Conservation (phyloP, 495 filamentous ascomycete genomes). For the Recurvomyces mirabilis region DNA sequence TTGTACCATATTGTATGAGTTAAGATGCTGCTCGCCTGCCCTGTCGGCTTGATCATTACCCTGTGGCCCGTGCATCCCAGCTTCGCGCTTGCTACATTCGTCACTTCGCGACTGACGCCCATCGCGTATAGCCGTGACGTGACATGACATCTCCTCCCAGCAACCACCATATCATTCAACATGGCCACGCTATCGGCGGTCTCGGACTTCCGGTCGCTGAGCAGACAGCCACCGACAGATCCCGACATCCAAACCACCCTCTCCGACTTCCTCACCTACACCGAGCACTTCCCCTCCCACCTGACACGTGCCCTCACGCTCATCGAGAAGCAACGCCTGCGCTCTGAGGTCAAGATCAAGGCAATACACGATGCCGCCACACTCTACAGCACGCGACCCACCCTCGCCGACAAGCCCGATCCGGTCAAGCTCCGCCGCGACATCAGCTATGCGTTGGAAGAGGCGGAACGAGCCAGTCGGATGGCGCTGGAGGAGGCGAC, state of each 20-base stretch:
- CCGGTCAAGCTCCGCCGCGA: conserved; percentile 54
- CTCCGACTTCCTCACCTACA: conserved; percentile 87
- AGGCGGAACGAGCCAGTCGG: conserved; percentile 63
- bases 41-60: too few species aligned
- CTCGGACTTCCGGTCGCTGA: neutral
- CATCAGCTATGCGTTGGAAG: conserved; percentile 63
- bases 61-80: too few species aligned
- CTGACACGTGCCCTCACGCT: conserved; percentile 81
- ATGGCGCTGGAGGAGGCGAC: conserved; percentile 72
- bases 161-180: neutral
- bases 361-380: conserved; percentile 63
- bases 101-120: too few species aligned
- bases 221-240: conserved; percentile 39
- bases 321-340: conserved; percentile 46
- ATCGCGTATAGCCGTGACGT: too few species aligned
- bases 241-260: conserved; percentile 91
- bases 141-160: too few species aligned
- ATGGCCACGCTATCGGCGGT: neutral
- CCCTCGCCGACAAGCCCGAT: conserved; percentile 41
- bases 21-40: too few species aligned
- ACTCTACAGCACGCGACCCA: conserved; percentile 60
- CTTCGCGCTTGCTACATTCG: too few species aligned
- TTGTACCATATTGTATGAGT: too few species aligned
- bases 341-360: conserved; percentile 43
- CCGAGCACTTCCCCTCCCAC: conserved; percentile 91